Evolutionary conservation across 495 filamentous ascomycete genomes (phyloP).

Genomic region (Penicillium pancosmium): DNA sequence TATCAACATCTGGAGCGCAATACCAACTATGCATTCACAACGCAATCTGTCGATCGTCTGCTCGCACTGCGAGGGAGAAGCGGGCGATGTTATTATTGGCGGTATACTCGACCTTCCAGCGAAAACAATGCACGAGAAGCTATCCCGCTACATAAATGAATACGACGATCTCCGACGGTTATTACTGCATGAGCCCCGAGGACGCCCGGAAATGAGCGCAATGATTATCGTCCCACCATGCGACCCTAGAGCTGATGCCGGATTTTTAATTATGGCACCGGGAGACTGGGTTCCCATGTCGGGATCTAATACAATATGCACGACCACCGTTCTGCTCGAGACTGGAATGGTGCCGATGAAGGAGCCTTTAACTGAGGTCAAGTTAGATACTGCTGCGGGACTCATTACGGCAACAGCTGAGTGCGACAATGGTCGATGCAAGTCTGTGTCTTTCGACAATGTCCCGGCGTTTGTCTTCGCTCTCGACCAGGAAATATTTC

Average conservation of each 20-base stretch:
- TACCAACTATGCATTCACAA: conserved; percentile 25
- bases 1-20: not conserved
- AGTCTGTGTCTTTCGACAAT: conserved; percentile 37
- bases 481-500: conserved; percentile 31
- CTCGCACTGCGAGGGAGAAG: conserved; percentile 35
- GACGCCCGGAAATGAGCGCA: conserved; percentile 32
- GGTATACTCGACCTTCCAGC: conserved; percentile 38
- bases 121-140: conserved; percentile 37
- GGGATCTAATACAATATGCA: conserved; percentile 39
- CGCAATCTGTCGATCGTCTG: conserved; percentile 33
- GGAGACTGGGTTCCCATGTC: conserved; percentile 44
- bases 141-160: conserved; percentile 29
- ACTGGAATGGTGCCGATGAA: conserved; percentile 40
- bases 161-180: conserved; percentile 34
- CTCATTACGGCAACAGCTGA: conserved; percentile 34
- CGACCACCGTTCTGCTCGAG: conserved; percentile 39
- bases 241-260: conserved; percentile 36
- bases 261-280: conserved; percentile 44
- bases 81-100: conserved; percentile 38
- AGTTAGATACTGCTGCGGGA: conserved; percentile 37
- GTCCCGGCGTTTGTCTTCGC: conserved; percentile 39
- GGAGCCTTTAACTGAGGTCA: conserved; percentile 32
- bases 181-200: conserved; percentile 42
- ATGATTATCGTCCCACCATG: conserved; percentile 41
- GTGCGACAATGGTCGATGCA: conserved; percentile 38